These are phyloP conservation scores for Cystofilobasidium ferigula DNA, from an alignment of 768 basidiomycete species.

Conservation along the genomic window DNA sequence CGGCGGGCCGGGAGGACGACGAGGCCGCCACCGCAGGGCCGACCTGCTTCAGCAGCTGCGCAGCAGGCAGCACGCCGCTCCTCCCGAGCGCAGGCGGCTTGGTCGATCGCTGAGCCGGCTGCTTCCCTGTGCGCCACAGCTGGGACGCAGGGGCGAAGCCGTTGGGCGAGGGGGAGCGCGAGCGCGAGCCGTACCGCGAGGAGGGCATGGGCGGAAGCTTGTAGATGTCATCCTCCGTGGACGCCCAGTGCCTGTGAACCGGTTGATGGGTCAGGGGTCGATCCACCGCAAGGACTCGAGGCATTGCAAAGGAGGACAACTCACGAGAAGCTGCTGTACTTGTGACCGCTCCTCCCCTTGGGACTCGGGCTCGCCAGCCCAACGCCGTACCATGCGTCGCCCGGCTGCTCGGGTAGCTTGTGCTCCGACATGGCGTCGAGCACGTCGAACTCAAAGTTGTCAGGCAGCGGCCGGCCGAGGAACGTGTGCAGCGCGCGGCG, in stretches of 20 bases:
- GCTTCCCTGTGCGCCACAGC: not conserved
- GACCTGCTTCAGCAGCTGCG: not conserved
- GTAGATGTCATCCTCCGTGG: not conserved
- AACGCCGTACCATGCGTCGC: not conserved
- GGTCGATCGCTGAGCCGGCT: not conserved
- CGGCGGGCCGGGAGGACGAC: no score
- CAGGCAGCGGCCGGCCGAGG: not conserved
- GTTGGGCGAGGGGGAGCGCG: not conserved
- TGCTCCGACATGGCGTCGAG: not conserved
- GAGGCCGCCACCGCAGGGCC: no score
- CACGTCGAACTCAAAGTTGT: not conserved
- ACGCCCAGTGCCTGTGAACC: not conserved
- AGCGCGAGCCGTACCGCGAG: no score
- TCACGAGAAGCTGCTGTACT: not conserved
- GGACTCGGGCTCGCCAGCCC: not conserved
- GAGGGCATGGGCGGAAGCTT: conserved; percentile 5
- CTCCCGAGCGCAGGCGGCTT: not conserved
- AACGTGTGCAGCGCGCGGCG: not conserved
- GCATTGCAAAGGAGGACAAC: not conserved
- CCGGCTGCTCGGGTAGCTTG: not conserved
- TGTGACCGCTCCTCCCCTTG: no score
- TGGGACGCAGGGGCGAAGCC: not conserved
- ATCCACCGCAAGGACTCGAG: not conserved
- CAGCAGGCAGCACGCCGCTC: not conserved
- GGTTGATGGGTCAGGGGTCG: no score